These are phyloP conservation scores for Juncus inflexus DNA, from an alignment of 176 grass and related monocot genomes.

Conservation along the genomic window DNA sequence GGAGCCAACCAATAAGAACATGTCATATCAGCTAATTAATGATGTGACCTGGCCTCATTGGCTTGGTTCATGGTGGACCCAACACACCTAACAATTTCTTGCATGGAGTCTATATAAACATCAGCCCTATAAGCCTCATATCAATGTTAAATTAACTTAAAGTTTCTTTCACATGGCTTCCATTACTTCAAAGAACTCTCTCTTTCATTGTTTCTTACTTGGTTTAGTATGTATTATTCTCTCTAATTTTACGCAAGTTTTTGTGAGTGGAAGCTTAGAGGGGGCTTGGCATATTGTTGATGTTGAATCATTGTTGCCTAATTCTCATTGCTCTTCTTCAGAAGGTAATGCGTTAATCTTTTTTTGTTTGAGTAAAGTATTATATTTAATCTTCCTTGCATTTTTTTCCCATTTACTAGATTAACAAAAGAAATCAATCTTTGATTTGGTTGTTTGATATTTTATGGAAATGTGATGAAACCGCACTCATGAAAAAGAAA, in stretches of 20 bases:
- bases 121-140: no score
- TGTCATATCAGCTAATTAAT: no score
- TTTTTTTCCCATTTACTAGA: not conserved
- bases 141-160: not conserved
- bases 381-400: not conserved
- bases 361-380: not conserved
- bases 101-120: no score
- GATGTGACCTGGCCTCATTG: not conserved
- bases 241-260: not conserved
- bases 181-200: not conserved
- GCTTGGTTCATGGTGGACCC: not conserved
- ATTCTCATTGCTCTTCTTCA: slow-evolving; percentile 20
- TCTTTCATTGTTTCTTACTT: not conserved
- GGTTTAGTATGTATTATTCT: slow-evolving; percentile 8
- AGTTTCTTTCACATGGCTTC: slow-evolving; percentile 36
- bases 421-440: not conserved
- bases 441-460: slow-evolving; percentile 5
- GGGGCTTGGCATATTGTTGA: slow-evolving; percentile 37
- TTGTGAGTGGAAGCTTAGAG: not conserved
- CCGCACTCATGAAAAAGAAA: slow-evolving; percentile 1
- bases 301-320: slow-evolving; percentile 38
- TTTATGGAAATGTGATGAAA: slow-evolving; percentile 14
- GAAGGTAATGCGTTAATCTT: slow-evolving; percentile 31
- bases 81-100: not conserved
- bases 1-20: not conserved